phyloP scores from a whole-genome alignment of 306 rosid species.

The Acacia melanoxylon region DNA sequence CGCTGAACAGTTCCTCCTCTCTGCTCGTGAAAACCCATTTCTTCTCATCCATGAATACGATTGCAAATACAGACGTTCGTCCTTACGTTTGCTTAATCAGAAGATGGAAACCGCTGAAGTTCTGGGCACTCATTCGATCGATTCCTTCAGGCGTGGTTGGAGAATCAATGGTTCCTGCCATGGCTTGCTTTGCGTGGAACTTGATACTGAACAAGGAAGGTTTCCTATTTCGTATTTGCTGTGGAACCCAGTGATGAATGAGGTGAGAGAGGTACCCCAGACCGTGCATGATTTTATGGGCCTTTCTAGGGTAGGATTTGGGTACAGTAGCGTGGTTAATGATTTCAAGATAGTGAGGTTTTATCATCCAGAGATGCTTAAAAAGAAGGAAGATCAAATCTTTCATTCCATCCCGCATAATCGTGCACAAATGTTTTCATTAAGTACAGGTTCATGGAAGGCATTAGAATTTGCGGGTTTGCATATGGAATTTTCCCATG shows the following conservation, averaged over 20 bases:
- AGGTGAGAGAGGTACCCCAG: neutral
- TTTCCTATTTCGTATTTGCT: neutral
- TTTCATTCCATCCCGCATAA: neutral
- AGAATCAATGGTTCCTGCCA: neutral
- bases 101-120: neutral
- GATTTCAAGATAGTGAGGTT: neutral
- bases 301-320: neutral
- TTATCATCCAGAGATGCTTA: no score
- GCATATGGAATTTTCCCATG: fast-evolving
- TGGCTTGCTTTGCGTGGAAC: neutral
- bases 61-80: neutral
- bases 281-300: neutral
- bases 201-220: neutral
- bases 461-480: neutral
- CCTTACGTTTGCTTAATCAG: neutral
- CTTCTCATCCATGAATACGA: neutral
- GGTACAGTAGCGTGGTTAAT: neutral
- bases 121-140: neutral
- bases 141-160: neutral
- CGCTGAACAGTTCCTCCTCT: neutral
- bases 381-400: no score
- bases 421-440: neutral
- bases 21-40: neutral
- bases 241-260: neutral
- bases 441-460: neutral